phyloP scores from a whole-genome alignment of 129 eudicot genomes.

The Pittosporum tobira region DNA sequence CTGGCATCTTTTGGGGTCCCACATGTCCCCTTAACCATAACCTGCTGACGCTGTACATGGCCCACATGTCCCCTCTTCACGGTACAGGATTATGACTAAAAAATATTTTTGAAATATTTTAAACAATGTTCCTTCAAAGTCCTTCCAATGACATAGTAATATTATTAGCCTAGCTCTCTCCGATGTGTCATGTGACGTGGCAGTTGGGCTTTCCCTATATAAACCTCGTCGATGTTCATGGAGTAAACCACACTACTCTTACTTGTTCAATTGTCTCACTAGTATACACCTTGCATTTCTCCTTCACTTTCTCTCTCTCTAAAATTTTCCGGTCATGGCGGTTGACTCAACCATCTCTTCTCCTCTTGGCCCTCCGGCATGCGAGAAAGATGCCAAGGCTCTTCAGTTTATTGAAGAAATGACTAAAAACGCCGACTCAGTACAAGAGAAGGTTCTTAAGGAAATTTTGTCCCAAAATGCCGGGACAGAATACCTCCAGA shows the following conservation, averaged over 20 bases:
- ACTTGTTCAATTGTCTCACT: background rate
- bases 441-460: slow-evolving; percentile 52
- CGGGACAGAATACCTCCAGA: slow-evolving; percentile 44
- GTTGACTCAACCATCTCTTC: slow-evolving; percentile 32
- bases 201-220: slow-evolving; percentile 14
- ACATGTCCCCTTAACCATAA: slow-evolving; percentile 16
- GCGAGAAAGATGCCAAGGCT: slow-evolving; percentile 53
- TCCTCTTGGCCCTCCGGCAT: slow-evolving; percentile 41
- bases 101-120: too few species aligned
- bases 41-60: slow-evolving; percentile 30
- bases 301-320: slow-evolving; percentile 4
- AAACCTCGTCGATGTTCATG: slow-evolving; percentile 7
- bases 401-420: slow-evolving; percentile 66
- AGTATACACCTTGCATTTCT: background rate
- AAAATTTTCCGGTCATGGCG: slow-evolving; percentile 21
- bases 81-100: slow-evolving; percentile 19
- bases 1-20: slow-evolving; percentile 32
- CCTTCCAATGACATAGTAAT: slow-evolving; percentile 29
- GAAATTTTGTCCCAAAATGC: slow-evolving; percentile 54
- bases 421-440: slow-evolving; percentile 48
- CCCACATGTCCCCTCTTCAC: slow-evolving; percentile 35
- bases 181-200: slow-evolving; percentile 20
- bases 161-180: slow-evolving; percentile 21
- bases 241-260: slow-evolving; percentile 8
- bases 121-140: slow-evolving; percentile 36